Percentiles rank a stretch among this genome's conserved stretches.
Conservation (phyloP, 2,329 filamentous ascomycete genomes). For the Botrytis pseudocinerea region DNA sequence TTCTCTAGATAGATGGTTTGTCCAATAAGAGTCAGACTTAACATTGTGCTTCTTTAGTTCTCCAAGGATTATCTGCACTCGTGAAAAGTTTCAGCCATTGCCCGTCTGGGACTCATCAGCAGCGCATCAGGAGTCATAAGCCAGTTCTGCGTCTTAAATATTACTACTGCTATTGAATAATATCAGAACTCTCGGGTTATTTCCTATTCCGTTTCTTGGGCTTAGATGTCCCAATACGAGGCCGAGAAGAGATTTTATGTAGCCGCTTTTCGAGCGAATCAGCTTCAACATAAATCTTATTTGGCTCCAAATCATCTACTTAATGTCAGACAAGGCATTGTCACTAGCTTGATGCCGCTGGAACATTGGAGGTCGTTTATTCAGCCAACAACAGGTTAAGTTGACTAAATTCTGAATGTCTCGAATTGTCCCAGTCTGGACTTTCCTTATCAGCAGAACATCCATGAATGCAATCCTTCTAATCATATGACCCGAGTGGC, state of each 20-base stretch:
- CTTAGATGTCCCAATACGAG: background rate
- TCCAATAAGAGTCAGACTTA: background rate
- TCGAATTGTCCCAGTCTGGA: background rate
- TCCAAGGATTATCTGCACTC: constrained; percentile 13
- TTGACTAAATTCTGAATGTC: background rate
- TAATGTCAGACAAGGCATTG: background rate
- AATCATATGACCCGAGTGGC: background rate
- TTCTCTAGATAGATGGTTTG: background rate
- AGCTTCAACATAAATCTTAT: background rate
- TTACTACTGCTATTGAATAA: background rate
- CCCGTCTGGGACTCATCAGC: constrained; percentile 3
- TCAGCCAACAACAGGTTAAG: background rate
- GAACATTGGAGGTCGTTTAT: background rate
- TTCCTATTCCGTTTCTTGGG: constrained; percentile 10
- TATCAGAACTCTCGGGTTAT: constrained; percentile 1
- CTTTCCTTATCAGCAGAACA: background rate
- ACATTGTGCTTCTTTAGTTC: constrained; percentile 3
- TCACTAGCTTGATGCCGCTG: background rate
- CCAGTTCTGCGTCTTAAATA: background rate
- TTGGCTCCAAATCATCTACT: background rate
- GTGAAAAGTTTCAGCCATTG: constrained; percentile 13
- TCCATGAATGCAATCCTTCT: background rate
- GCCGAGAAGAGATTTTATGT: background rate
- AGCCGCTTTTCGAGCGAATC: background rate
- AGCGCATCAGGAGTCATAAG: background rate